These are phyloP conservation scores for Cryptococcus jaspeensis DNA, from an alignment of 1,284 basidiomycete species.

Conservation along the genomic window DNA sequence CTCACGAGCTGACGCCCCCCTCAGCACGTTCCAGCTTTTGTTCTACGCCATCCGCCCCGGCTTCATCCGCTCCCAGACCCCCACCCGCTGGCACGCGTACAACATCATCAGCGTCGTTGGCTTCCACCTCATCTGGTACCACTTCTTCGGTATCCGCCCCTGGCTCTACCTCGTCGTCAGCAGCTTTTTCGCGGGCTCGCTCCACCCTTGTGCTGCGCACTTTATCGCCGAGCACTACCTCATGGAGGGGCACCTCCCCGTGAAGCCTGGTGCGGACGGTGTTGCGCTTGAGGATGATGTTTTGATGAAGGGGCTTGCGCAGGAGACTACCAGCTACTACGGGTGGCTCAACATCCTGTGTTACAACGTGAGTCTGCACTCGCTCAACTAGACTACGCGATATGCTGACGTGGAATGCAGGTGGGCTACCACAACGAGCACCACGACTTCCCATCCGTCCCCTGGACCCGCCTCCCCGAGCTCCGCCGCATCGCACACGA, in stretches of 20 bases:
- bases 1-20: conserved; percentile 8
- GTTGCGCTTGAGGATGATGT: conserved; percentile 30
- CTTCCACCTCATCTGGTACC: conserved; percentile 70
- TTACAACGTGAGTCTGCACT: conserved; percentile 73
- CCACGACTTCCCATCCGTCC: conserved; percentile 94
- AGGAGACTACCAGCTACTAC: conserved; percentile 98
- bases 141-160: conserved; percentile 63
- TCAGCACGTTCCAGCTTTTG: conserved; percentile 92
- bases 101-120: conserved; percentile 70
- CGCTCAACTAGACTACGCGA: background rate
- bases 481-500: conserved; percentile 82
- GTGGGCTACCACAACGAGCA: conserved; percentile 99
- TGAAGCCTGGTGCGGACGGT: conserved; percentile 1
- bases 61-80: conserved; percentile 80
- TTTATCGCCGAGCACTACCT: conserved; percentile 97
- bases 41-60: conserved; percentile 97
- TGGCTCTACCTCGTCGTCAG: conserved; percentile 81
- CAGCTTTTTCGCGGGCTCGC: conserved; percentile 90
- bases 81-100: conserved; percentile 79
- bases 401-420: conserved; percentile 47
- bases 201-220: conserved; percentile 94
- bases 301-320: conserved; percentile 50
- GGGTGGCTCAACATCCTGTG: conserved; percentile 85
- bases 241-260: conserved; percentile 68
- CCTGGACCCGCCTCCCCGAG: conserved; percentile 91